Base-by-base conservation (phyloP, 371 early-diverging fungal genomes). In the Blakeslea trispora region DNA sequence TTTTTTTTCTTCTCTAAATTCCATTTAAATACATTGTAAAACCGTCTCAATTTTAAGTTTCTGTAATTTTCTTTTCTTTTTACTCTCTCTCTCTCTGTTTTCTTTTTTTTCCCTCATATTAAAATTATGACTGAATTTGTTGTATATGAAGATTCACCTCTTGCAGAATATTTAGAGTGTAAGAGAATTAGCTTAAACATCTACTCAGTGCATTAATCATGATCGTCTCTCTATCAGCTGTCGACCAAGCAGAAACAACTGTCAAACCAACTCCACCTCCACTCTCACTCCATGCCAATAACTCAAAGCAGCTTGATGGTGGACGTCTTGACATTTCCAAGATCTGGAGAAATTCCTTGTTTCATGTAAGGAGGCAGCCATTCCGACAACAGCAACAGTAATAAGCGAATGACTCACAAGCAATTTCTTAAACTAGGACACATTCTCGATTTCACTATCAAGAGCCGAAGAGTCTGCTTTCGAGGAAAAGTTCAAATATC, bases 81-180 rank as follows among this genome's bases (percentile, higher is more conserved):
- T 15, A 13, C 24, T 46, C 14, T 15, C 24, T 45, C 9, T 28
- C 4, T 48, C 23, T 48, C 47, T 28, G 1, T 48, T 32, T 31
- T 3, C 18, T 14, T 32, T 18, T 11, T 13, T 48, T n/a, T 28
- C 8, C 15, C 11, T 24, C 10, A 24, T 13, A 14, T 31, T 32
- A 15, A 48, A 32, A 37, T 37, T 28, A 85, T 87, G 85, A 66
- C 81, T 37, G 89, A 88, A 66, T 70, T 80, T 28, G 75, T 88
- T 57, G 80, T 87, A 11, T 88, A 87, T 63, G 87, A 86, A 71
- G 89, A 87, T 55, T 83, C 86, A 15, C 89, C 89, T n/a, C 66
- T 88, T 39, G 89, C 81, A 19, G 83, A 83, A 44, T 88, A 88
- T 61, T 57, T 88, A 50, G 63, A 79, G 59, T 81, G 87, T 86